Conservation (phyloP, 2,329 filamentous ascomycete species). For the Penicillium brasilianum region DNA sequence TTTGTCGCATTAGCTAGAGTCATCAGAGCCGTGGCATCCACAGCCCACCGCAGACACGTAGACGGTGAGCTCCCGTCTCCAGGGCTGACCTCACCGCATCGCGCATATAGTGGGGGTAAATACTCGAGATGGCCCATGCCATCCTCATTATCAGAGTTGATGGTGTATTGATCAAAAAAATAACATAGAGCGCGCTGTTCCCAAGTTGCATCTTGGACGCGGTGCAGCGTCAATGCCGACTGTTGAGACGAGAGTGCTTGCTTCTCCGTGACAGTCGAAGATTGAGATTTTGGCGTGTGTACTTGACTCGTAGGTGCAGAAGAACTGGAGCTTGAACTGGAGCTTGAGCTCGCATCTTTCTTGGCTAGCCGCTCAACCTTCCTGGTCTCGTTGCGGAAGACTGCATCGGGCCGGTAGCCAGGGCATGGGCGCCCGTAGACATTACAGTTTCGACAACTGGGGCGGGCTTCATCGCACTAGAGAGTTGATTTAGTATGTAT, state of each 20-base stretch:
- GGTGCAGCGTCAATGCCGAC: slow-evolving; percentile 24
- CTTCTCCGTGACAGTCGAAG: slow-evolving; percentile 3
- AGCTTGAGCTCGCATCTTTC: slow-evolving; percentile 17
- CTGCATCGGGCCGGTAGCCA: slow-evolving; percentile 42
- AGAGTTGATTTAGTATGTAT: slow-evolving; percentile 10
- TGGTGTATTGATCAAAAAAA: slow-evolving; percentile 49
- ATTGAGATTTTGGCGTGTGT: slow-evolving; percentile 6
- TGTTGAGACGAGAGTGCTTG: not conserved
- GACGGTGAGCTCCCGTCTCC: slow-evolving; percentile 24
- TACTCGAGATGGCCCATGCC: slow-evolving; percentile 43
- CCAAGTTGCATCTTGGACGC: slow-evolving; percentile 39
- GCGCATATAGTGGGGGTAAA: slow-evolving; percentile 42
- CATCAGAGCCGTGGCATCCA: slow-evolving; percentile 43
- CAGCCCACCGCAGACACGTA: slow-evolving; percentile 40
- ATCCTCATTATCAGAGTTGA: slow-evolving; percentile 30
- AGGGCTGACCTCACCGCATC: slow-evolving; percentile 29
- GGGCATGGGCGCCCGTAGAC: slow-evolving; percentile 45
- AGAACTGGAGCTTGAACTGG: slow-evolving; percentile 5
- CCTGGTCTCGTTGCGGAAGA: slow-evolving; percentile 43
- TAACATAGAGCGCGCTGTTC: slow-evolving; percentile 46
- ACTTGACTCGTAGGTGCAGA: slow-evolving; percentile 10
- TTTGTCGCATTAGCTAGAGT: slow-evolving; percentile 39
- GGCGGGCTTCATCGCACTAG: slow-evolving; percentile 45
- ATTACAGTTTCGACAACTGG: slow-evolving; percentile 43
- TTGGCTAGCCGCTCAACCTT: slow-evolving; percentile 38